Evolutionary conservation across 257 asterid species (phyloP).

Genomic region (Solanum sitiens): DNA sequence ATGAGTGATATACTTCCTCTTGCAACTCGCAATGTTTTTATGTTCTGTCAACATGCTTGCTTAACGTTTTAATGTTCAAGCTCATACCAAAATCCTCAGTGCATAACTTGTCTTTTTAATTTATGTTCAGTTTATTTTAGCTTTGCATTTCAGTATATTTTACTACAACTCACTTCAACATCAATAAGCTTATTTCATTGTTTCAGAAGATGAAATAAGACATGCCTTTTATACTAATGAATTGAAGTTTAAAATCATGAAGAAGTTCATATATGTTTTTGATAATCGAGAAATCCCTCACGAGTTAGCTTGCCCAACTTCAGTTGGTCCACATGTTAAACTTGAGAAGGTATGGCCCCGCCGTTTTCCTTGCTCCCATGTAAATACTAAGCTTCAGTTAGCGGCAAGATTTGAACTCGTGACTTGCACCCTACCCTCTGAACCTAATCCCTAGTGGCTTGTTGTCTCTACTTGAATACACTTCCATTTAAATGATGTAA

Average conservation of each 20-base stretch:
- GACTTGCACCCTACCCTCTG: background rate
- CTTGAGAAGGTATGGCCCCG: background rate
- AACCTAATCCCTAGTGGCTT: background rate
- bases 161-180: background rate
- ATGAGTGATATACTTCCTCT: background rate
- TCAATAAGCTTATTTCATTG: background rate
- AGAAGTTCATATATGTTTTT: background rate
- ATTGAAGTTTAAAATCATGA: background rate
- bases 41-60: background rate
- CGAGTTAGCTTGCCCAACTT: background rate
- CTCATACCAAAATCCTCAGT: background rate
- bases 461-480: background rate
- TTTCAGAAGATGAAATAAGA: background rate
- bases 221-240: background rate
- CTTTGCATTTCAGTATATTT: background rate
- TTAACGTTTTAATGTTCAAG: background rate
- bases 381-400: background rate
- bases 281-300: background rate
- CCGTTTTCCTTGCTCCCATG: background rate
- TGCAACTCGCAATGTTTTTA: background rate
- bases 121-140: background rate
- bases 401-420: background rate
- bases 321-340: background rate
- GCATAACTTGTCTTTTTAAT: background rate
- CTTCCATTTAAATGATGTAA: background rate